Evolutionary conservation across 2,329 filamentous ascomycete species (phyloP), one percentile per base, ranked within the genome.

Genomic region (Zasmidium citrigriseum): DNA sequence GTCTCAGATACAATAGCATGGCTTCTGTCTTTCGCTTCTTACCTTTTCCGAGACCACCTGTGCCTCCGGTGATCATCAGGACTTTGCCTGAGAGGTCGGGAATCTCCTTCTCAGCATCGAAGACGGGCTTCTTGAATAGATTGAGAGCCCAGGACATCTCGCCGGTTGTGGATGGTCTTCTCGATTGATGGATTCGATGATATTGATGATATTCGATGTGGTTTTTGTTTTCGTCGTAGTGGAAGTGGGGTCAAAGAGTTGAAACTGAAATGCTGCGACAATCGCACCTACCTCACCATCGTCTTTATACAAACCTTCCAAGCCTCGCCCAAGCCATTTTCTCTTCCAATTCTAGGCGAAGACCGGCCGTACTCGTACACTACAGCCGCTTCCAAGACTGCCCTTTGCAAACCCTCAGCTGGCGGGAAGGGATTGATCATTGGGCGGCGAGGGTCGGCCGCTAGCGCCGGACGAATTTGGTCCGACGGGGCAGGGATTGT

Each of bases 31-130:
- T n/a, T n/a, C n/a, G n/a, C n/a, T 38, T 10, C 29, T 38, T 38
- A 10, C 29, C 29, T 22, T 47, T 53, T 3, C 58, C 58, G 4
- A 61, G 51, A 2, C 61, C 61, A 21, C 55, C 55, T n/a, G 58
- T 63, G 10, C 61, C 58, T 9, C 58, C 62, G 22, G 70, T 72
- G 48, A 72, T 58, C 10, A 72, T 51, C 29, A 68, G 67, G 29
- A 70, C 64, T 52, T 67, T 68, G 44, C 68, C 66, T n/a, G 60
- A 44, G 9, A 72, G 68, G 25, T 58, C 58, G 25, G 68, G 64
- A 14, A 71, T 67, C 41, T 69, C 67, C 14, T 57, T 66, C 14
- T 62, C 54, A 14, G 66, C 55, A 38, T 67, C 57, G 48, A 68
- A 69, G 18, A 57, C 51, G 44, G 57, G 54, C 49, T 60, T 60